Evolutionary conservation across 352 stramenopile species (phyloP).

Genomic region (Phytophthora quininea): DNA sequence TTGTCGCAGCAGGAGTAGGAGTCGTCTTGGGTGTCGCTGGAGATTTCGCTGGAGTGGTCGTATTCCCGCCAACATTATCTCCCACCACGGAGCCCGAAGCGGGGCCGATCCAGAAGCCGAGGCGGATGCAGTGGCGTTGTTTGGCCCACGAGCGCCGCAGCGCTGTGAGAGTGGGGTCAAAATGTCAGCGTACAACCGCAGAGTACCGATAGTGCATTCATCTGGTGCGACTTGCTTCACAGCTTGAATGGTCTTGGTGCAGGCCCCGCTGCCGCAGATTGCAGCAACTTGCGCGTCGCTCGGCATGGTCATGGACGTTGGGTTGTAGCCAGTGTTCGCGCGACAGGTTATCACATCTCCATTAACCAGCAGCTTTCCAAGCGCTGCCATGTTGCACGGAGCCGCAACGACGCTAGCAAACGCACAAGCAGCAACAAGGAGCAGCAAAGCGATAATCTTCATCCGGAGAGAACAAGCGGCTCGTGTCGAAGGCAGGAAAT

Average conservation of each 20-base stretch:
- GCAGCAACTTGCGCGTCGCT: constrained; percentile 31
- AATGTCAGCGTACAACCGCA: constrained; percentile 33
- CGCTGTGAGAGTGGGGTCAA: constrained; percentile 26
- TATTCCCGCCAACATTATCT: constrained; percentile 7
- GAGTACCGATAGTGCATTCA: constrained; percentile 35
- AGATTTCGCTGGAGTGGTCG: not conserved
- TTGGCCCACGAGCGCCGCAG: constrained; percentile 21
- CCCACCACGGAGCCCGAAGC: constrained; percentile 13
- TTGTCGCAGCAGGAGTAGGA: constrained; percentile 1
- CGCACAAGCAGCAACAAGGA: constrained; percentile 1
- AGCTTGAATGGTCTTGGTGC: constrained; percentile 25
- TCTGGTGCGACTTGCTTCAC: constrained; percentile 33
- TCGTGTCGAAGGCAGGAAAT: constrained; percentile 15
- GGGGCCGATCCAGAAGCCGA: not conserved
- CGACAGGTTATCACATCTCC: constrained; percentile 36
- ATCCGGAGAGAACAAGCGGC: constrained; percentile 10
- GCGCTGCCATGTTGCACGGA: constrained; percentile 29
- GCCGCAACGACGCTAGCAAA: constrained; percentile 11
- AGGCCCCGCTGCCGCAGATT: constrained; percentile 43
- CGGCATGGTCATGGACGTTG: constrained; percentile 29
- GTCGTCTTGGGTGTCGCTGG: constrained; percentile 16
- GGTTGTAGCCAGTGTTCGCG: constrained; percentile 37
- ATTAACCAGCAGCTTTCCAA: constrained; percentile 35
- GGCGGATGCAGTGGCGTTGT: constrained; percentile 2
- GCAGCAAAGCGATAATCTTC: constrained; percentile 21